Percentiles rank a stretch among this genome's conserved stretches.
These are phyloP conservation scores for Saccharomyces mikatae DNA, from an alignment of 805 yeast species.

Conservation along the genomic window DNA sequence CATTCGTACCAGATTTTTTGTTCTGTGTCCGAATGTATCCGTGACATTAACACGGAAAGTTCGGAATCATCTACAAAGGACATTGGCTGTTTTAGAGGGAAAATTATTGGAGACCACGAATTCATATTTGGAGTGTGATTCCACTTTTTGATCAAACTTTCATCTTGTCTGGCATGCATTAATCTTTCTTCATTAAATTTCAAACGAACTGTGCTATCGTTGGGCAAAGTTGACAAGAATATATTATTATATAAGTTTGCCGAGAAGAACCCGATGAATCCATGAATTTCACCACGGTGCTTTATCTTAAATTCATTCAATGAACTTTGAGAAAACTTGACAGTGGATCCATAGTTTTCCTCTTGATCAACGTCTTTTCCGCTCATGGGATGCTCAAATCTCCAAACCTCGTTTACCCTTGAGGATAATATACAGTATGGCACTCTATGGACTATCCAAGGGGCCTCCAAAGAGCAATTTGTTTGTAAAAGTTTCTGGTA, in stretches of 20 bases:
- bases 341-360: constrained; percentile 2
- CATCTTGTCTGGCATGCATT: not conserved
- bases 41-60: constrained; percentile 42
- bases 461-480: constrained; percentile 32
- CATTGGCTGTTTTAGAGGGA: constrained; percentile 52
- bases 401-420: constrained; percentile 49
- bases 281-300: constrained; percentile 55
- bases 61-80: constrained; percentile 47
- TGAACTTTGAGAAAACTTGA: constrained; percentile 13
- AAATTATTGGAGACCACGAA: constrained; percentile 65
- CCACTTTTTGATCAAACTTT: constrained; percentile 5
- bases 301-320: constrained; percentile 38
- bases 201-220: constrained; percentile 10
- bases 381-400: constrained; percentile 45
- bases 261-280: constrained; percentile 67
- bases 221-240: constrained; percentile 25
- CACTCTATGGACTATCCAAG: constrained; percentile 38
- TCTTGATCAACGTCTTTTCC: not conserved
- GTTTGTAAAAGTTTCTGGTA: constrained; percentile 30
- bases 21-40: constrained; percentile 33
- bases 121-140: constrained; percentile 37
- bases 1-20: constrained; percentile 60
- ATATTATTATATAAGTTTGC: constrained; percentile 59
- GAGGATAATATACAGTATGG: constrained; percentile 41
- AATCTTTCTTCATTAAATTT: not conserved